A percentile compares a stretch with the other conserved stretches of the same genome.
Conservation (phyloP, 495 filamentous ascomycete genomes). For the Penicillium diatomitis region DNA sequence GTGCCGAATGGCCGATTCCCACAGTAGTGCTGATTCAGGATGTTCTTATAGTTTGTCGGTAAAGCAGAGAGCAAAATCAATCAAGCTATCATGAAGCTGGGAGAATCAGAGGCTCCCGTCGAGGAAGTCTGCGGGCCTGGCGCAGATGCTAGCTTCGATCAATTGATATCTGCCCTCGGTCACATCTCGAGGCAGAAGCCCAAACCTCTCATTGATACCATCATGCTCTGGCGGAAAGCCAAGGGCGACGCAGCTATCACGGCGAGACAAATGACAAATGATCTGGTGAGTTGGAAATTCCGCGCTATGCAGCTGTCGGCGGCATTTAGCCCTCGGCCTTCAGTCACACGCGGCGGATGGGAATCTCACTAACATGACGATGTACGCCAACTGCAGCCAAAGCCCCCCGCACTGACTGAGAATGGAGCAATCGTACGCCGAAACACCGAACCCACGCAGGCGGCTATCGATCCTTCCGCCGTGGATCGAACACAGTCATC, state of each 20-base stretch:
- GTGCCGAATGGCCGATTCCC: not conserved
- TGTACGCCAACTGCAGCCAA: conserved; percentile 12
- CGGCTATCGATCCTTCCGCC: conserved; percentile 15
- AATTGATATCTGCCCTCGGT: conserved; percentile 84
- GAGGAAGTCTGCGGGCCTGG: conserved; percentile 86
- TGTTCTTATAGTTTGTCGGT: conserved; percentile 42
- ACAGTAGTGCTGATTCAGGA: conserved; percentile 7
- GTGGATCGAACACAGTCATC: conserved; percentile 18
- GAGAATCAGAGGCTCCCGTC: conserved; percentile 69
- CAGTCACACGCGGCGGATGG: not conserved
- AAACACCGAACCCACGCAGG: conserved; percentile 45
- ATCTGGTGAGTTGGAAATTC: conserved; percentile 37
- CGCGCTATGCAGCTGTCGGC: not conserved
- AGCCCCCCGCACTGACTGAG: conserved; percentile 15
- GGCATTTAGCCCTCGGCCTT: not conserved
- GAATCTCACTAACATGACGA: not conserved
- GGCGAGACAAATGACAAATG: conserved; percentile 51
- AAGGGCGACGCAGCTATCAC: conserved; percentile 78
- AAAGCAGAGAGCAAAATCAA: conserved; percentile 92
- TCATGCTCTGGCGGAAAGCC: conserved; percentile 94
- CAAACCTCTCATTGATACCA: conserved; percentile 88
- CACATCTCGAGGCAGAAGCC: conserved; percentile 91
- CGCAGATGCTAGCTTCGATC: conserved; percentile 85
- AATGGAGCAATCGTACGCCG: conserved; percentile 39
- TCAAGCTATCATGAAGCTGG: conserved; percentile 63